Percentiles rank a stretch among this genome's conserved stretches.
Evolutionary conservation across 208 protist species (phyloP).

Genomic region (Leishmania tarentolae): DNA sequence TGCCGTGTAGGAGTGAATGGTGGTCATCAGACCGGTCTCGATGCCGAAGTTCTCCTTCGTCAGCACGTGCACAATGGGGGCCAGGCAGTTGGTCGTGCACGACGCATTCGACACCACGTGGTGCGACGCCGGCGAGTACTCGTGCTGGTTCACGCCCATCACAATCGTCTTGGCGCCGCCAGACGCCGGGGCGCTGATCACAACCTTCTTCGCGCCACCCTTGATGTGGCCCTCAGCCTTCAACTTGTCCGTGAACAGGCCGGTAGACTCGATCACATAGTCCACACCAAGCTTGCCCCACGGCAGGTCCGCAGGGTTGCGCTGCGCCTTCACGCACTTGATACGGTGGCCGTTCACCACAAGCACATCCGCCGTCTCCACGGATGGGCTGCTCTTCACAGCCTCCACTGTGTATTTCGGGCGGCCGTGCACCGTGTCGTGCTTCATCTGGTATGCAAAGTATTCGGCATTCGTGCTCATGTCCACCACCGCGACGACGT

Average conservation of each 20-base stretch:
- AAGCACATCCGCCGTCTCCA: conserved; percentile 72
- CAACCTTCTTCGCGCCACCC: conserved; percentile 98
- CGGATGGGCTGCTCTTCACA: conserved; percentile 67
- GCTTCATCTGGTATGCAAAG: conserved; percentile 97
- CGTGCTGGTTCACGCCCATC: conserved; percentile 98
- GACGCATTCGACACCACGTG: conserved; percentile 98
- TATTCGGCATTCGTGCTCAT: conserved; percentile 97
- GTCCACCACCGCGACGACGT: conserved; percentile 97
- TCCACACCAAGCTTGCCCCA: conserved; percentile 95
- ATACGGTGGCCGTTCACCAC: conserved; percentile 85
- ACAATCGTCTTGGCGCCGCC: conserved; percentile 98
- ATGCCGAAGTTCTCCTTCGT: conserved; percentile 98
- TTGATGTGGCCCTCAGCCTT: conserved; percentile 94
- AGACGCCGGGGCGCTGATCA: conserved; percentile 98
- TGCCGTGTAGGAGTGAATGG: conserved; percentile 99
- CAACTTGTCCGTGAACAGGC: conserved; percentile 96
- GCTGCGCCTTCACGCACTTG: conserved; percentile 76
- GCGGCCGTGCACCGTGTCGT: conserved; percentile 97
- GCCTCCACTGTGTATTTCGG: conserved; percentile 82
- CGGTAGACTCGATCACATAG: conserved; percentile 99
- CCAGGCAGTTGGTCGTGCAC: conserved; percentile 99
- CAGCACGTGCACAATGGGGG: conserved; percentile 96
- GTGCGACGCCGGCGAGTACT: conserved; percentile 85
- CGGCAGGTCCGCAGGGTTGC: conserved; percentile 94
- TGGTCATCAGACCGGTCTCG: conserved; percentile 98